These are phyloP conservation scores for Phytophthora crassamura DNA, from an alignment of 352 stramenopile genomes.

Conservation along the genomic window DNA sequence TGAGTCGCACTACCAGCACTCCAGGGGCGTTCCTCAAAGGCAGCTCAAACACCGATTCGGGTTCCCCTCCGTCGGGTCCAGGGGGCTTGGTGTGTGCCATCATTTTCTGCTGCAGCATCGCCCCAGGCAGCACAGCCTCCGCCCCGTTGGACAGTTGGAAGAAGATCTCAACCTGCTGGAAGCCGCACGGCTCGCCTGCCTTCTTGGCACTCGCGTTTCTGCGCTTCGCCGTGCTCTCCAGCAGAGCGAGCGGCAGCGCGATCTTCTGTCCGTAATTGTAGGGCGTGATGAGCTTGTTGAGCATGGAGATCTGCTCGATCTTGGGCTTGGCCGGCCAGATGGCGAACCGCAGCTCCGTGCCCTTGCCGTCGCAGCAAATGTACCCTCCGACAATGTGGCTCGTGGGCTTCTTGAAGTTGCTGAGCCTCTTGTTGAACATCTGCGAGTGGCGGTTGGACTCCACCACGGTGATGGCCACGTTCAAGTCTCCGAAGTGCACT, in stretches of 20 bases:
- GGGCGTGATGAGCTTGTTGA: constrained; percentile 84
- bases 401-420: constrained; percentile 89
- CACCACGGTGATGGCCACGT: constrained; percentile 76
- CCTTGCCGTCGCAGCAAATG: constrained; percentile 90
- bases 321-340: constrained; percentile 67
- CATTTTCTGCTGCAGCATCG: constrained; percentile 66
- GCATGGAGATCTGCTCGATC: constrained; percentile 85
- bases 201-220: constrained; percentile 28
- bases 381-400: constrained; percentile 81
- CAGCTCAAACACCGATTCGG: constrained; percentile 67
- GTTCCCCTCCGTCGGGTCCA: constrained; percentile 31
- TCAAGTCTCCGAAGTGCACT: constrained; percentile 72
- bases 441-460: constrained; percentile 86
- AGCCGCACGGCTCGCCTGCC: constrained; percentile 31
- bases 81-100: constrained; percentile 45
- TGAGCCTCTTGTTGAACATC: constrained; percentile 87
- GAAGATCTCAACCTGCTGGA: constrained; percentile 66
- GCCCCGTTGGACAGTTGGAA: constrained; percentile 74
- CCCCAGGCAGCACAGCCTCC: constrained; percentile 54
- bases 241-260: constrained; percentile 64
- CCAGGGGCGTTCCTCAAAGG: constrained; percentile 62
- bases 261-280: constrained; percentile 90
- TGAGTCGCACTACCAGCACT: constrained; percentile 69
- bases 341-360: constrained; percentile 70
- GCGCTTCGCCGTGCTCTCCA: constrained; percentile 53